These are phyloP conservation scores for Mortierella hygrophila DNA, from an alignment of 192 early-diverging fungal species.

Conservation along the genomic window DNA sequence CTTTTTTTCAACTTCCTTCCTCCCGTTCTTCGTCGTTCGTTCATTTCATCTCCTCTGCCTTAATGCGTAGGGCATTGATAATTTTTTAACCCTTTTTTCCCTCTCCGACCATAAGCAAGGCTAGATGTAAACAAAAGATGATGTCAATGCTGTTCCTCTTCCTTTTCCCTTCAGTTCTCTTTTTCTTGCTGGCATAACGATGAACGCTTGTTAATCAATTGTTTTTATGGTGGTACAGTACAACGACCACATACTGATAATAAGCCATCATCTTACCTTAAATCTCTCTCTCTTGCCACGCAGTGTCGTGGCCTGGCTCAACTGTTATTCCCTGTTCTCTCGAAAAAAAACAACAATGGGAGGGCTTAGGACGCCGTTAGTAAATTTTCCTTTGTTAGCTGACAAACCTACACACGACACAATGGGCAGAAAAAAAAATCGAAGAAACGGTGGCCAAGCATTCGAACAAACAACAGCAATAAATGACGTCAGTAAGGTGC, in stretches of 20 bases:
- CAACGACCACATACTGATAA: no score
- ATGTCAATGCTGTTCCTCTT: no score
- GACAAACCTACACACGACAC: constrained; percentile 1
- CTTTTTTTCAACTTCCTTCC: neutral
- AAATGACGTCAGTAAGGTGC: neutral
- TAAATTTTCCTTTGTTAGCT: neutral
- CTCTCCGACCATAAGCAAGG: neutral
- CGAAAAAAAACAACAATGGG: no score
- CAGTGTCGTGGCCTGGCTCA: neutral
- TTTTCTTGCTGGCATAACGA: no score
- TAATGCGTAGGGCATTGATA: neutral
- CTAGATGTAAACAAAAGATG: no score
- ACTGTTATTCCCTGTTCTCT: neutral
- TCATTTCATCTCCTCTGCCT: neutral
- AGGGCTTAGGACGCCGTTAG: neutral
- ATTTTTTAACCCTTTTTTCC: neutral
- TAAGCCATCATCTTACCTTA: neutral
- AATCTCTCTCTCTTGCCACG: neutral
- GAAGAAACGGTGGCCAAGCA: neutral
- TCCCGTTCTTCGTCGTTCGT: neutral
- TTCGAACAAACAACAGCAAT: no score
- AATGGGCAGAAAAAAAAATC: no score
- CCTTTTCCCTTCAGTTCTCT: no score
- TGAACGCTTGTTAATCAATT: no score
- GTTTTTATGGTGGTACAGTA: no score